These are phyloP conservation scores for Ambrosia artemisiifolia DNA, from an alignment of 129 eudicot species.

Conservation along the genomic window DNA sequence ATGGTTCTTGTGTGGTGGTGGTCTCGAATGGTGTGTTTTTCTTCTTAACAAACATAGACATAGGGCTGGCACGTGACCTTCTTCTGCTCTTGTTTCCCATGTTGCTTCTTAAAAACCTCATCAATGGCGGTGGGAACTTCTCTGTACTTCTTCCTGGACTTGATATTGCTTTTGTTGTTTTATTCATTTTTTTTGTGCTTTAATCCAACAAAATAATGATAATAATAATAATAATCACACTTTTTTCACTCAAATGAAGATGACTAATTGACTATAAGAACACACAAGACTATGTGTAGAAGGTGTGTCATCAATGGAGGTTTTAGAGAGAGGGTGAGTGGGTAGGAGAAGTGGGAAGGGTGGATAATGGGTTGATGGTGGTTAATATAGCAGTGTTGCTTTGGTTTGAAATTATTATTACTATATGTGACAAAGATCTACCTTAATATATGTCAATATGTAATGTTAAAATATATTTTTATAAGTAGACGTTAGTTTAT, in stretches of 20 bases:
- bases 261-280: not conserved
- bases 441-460: too few relatives aligned
- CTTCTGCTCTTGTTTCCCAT: slow-evolving; percentile 44
- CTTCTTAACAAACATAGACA: slow-evolving; percentile 31
- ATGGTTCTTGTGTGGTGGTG: slow-evolving; percentile 34
- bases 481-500: too few relatives aligned
- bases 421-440: not conserved
- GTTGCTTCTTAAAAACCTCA: slow-evolving; percentile 48
- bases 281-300: slow-evolving; percentile 7
- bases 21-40: slow-evolving; percentile 31
- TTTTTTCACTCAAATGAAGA: slow-evolving; percentile 9
- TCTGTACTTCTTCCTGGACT: slow-evolving; percentile 50
- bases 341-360: not conserved
- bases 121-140: slow-evolving; percentile 51
- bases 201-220: not conserved
- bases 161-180: slow-evolving; percentile 32
- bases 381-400: slow-evolving; percentile 27
- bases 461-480: too few relatives aligned
- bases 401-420: not conserved
- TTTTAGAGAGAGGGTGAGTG: slow-evolving; percentile 2
- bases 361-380: slow-evolving; percentile 24
- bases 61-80: slow-evolving; percentile 45
- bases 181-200: slow-evolving; percentile 15
- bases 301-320: slow-evolving; percentile 14
- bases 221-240: not conserved